A percentile compares a stretch with the other conserved stretches of the same genome.
phyloP scores from a whole-genome alignment of 2,329 filamentous ascomycete genomes.

The Arthrinium phaeospermum region DNA sequence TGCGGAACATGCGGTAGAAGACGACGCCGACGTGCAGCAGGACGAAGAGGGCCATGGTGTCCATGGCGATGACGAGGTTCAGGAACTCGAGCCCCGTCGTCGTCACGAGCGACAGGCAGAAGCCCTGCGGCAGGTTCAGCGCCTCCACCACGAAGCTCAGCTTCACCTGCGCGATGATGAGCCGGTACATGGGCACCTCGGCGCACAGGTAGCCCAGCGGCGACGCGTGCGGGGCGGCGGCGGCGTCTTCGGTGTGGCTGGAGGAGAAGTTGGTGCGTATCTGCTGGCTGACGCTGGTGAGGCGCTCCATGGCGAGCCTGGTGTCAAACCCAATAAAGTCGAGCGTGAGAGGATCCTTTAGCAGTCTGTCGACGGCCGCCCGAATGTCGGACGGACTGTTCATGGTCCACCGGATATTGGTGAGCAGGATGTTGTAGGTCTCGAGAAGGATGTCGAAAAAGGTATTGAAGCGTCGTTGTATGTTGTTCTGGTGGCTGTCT shows the following conservation, averaged over 20 bases:
- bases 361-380: background rate
- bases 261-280: background rate
- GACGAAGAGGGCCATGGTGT: slow-evolving; percentile 10
- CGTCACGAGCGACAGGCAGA: slow-evolving; percentile 15
- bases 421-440: background rate
- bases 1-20: background rate
- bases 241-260: background rate
- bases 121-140: background rate
- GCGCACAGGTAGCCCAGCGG: background rate
- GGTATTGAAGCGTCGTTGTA: background rate
- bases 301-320: slow-evolving; percentile 11
- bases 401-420: slow-evolving; percentile 4
- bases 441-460: slow-evolving; percentile 1
- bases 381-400: background rate
- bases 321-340: background rate
- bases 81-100: background rate
- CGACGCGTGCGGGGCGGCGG: background rate
- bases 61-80: slow-evolving; percentile 2
- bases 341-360: slow-evolving; percentile 1
- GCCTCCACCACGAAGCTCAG: slow-evolving; percentile 13
- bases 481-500: background rate
- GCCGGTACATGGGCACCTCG: background rate
- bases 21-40: slow-evolving; percentile 6
- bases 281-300: background rate
- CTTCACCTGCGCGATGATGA: background rate